These are phyloP conservation scores for Huntiella abstrusa DNA, from an alignment of 2,329 filamentous ascomycete genomes.

Conservation along the genomic window DNA sequence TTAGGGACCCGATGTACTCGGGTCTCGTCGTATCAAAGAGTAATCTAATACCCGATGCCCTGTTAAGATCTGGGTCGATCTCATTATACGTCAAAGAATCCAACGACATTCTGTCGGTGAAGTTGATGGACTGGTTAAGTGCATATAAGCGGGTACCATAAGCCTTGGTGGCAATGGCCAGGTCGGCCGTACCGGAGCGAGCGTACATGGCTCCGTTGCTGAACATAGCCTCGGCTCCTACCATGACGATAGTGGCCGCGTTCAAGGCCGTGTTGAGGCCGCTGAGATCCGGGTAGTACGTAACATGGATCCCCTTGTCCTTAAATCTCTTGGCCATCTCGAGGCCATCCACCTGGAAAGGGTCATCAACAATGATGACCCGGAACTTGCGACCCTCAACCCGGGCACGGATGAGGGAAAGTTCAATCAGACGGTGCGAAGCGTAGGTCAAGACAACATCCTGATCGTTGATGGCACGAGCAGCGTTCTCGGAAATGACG, in stretches of 20 bases:
- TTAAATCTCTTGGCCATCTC: constrained; percentile 49
- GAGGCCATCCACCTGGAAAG: constrained; percentile 32
- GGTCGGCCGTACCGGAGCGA: constrained; percentile 66
- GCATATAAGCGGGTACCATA: constrained; percentile 66
- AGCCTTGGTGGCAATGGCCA: constrained; percentile 66
- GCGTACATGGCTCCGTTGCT: constrained; percentile 85
- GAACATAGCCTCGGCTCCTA: constrained; percentile 88
- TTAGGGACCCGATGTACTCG: constrained; percentile 69
- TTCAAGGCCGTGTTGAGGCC: constrained; percentile 58
- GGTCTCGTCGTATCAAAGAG: constrained; percentile 87
- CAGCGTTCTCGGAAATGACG: constrained; percentile 62
- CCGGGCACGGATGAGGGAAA: constrained; percentile 57
- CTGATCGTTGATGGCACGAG: constrained; percentile 55
- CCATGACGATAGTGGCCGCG: constrained; percentile 51
- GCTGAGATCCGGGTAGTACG: constrained; percentile 61
- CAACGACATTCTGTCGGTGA: constrained; percentile 65
- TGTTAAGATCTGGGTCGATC: constrained; percentile 55
- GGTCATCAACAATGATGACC: constrained; percentile 67
- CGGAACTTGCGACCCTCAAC: constrained; percentile 54
- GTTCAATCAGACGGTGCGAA: constrained; percentile 70
- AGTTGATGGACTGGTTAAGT: constrained; percentile 89
- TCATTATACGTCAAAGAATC: constrained; percentile 93
- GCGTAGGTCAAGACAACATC: constrained; percentile 78
- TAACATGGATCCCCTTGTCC: constrained; percentile 52
- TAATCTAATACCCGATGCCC: constrained; percentile 36